Percentiles rank a stretch among this genome's conserved stretches.
Evolutionary conservation across 2,329 filamentous ascomycete species (phyloP).

Genomic region (Dactylellina haptotyla): DNA sequence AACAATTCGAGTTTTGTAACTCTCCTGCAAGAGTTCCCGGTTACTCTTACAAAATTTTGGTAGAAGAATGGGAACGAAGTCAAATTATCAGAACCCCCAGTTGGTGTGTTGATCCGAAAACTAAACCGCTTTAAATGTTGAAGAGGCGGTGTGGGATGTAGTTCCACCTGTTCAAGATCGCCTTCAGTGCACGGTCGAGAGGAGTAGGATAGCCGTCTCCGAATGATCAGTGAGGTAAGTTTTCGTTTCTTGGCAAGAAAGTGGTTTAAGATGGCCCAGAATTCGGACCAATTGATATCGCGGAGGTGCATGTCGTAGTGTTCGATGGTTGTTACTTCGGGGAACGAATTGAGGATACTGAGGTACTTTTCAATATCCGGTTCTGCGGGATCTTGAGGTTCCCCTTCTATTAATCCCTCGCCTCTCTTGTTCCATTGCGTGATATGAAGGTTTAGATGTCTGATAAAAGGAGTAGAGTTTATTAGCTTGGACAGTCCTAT

Average conservation of each 20-base stretch:
- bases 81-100: not conserved
- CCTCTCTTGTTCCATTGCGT: not conserved
- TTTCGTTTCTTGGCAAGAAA: slow-evolving; percentile 12
- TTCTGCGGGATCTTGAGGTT: not conserved
- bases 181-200: not conserved
- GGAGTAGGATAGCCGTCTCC: not conserved
- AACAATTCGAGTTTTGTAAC: slow-evolving; percentile 18
- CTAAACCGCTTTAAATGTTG: slow-evolving; percentile 7
- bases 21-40: slow-evolving; percentile 20
- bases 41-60: not conserved
- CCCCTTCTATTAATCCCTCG: not conserved
- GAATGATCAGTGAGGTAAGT: slow-evolving; percentile 7
- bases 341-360: slow-evolving; percentile 3
- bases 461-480: not conserved
- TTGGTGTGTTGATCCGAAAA: slow-evolving; percentile 2
- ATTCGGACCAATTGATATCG: slow-evolving; percentile 8
- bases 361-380: not conserved
- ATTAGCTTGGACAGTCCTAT: too few species aligned
- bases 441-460: slow-evolving; percentile 16
- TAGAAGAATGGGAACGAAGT: not conserved
- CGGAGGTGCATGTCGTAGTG: slow-evolving; percentile 23
- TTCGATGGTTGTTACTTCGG: slow-evolving; percentile 18
- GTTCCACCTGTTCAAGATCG: not conserved
- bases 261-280: slow-evolving; percentile 34
- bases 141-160: slow-evolving; percentile 2